Base-by-base conservation (phyloP, 1,139 yeast species). In the Hemisphaericaspora xylofermentans region DNA sequence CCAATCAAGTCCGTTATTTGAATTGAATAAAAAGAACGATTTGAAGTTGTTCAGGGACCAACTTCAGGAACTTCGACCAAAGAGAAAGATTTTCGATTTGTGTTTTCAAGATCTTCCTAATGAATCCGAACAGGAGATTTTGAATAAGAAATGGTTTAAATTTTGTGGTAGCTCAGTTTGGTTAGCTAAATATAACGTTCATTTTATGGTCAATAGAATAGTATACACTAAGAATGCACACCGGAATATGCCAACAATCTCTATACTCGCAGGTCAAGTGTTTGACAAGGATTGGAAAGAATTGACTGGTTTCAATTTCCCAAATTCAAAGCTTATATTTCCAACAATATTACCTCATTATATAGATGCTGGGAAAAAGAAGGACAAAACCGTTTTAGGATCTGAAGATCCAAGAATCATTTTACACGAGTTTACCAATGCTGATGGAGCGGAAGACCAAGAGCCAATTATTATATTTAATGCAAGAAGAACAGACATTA, bases 401-500 rank as follows among this genome's bases (percentile, higher is more conserved):
- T 68, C 76, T 1, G 76, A 71, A 48, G 76, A 71, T 44, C 74
- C 76, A 1, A 57, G 74, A 33, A 52, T 71, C 6, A 43, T 70
- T 4, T 47, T 70, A 7, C 62, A 64, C 7, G 57, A 54, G 35
- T 68, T 66, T 44, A 44, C 52, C 10, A 44, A 49, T 13, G 70
- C 73, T 0, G 50, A 57, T 40, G 68, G 43, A 2, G 39, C 27
- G 18, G 3, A 4, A 12, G 35, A 41, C 13, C 64, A 63, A 31
- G 81, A 76, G 43, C 81, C 80, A 2, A 49, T 76, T 8, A 59
- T 76, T 16, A 58, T 73, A 5, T 76, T 71, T 55, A 74, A 71
- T 49, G 63, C 74, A 67, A 53, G 61, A 36, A 53, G 47, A 41
- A 48, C 47, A 14, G 43, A 50, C 4, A 48, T 57, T 4, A 51